Base-by-base conservation (phyloP, 2,329 filamentous ascomycete genomes). In the Botrytis cinerea region DNA sequence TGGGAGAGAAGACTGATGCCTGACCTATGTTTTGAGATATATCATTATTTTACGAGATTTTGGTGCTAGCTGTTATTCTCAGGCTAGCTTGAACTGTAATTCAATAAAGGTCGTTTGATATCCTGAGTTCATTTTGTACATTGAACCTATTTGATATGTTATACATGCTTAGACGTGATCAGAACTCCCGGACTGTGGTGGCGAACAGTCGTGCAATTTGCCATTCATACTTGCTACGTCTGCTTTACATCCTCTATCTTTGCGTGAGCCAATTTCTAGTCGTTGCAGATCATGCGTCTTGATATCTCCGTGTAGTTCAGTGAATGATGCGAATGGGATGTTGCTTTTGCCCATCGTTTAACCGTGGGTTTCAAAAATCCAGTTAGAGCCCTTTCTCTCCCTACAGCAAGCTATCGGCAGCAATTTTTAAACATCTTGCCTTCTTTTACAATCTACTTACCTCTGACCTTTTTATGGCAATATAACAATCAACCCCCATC, bases 1-100 rank as follows among this genome's bases (percentile, higher is more conserved):
- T 43, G 62, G 59, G 20, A 9, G 75, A 60, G 74, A 63, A 54
- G n/a, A 54, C 10, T 67, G 35, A 67, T 67, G 5, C n/a, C 9
- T 54, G 35, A 28, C 1, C 46, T 54, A 40, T 20, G 20, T 67
- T 18, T 16, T 9, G 32, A 54, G 4, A 28, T 22, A 20, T 67
- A 12, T 40, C 46, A 40, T 22, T 22, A 16, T 12, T 4, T 51
- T 4, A n/a, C n/a, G 25, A 25, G 14, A 10, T 25, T 40, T 40
- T 62, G 35, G n/a, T 12, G 40, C 22, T 43, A n/a, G 35, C 60
- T 35, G 35, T 35, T 1, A 25, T 66, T 48, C 22, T 2, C 62
- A 22, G 7, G 20, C 10, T 18, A 66, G 20, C 20, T 10, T 1
- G 3, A 46, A 48, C 8, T 14, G 12, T 22, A n/a, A 35, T 66